Base-by-base conservation (phyloP, 2,329 filamentous ascomycete species). In the Elsinoe perseae region DNA sequence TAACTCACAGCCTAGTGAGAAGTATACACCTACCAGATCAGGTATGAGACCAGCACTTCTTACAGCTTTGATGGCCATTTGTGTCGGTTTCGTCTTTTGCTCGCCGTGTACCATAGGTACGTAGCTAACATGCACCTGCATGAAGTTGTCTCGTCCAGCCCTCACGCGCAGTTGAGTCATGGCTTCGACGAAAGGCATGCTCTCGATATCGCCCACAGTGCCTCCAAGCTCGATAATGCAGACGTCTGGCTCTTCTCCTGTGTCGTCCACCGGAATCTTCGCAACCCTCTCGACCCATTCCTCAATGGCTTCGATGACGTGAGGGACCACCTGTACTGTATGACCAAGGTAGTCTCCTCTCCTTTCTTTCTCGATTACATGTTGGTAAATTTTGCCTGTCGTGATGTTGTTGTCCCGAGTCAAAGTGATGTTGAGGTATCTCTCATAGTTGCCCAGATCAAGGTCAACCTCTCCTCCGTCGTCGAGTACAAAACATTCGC, bases 61-160 rank as follows among this genome's bases (percentile, higher is more conserved):
- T 60, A 91, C 84, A 64, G 87, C 83, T 67, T 85, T 85, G 65
- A 97, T 89, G 23, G 92, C 89, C 65, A 89, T 83, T 71, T 98
- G 93, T 0, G 93, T 98, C 0, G 93, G 93, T 75, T 97, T 97
- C 8, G 91, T 97, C 81, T 97, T 97, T 72, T 95, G 84, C 76
- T 97, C 85, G 30, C 81, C 80, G 59, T 79, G 73, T 36, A 85
- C 80, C 30, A 92, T 80, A 1, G 91, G 93, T 30, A 97, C 85
- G 64, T 91, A 88, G 3, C 87, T 90, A 60, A 96, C 92, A 72
- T 90, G 85, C 62, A 96, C 95, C 69, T 89, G 86, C 68, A 91
- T 74, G 70, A 95, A 95, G 74, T 95, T 92, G 68, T 83, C 80
- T 67, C 82, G 83, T 63, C 87, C 87, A 21, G 81, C 83, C 60